Evolutionary conservation across 2,329 filamentous ascomycete species (phyloP).

Genomic region (Laburnicola sp.): DNA sequence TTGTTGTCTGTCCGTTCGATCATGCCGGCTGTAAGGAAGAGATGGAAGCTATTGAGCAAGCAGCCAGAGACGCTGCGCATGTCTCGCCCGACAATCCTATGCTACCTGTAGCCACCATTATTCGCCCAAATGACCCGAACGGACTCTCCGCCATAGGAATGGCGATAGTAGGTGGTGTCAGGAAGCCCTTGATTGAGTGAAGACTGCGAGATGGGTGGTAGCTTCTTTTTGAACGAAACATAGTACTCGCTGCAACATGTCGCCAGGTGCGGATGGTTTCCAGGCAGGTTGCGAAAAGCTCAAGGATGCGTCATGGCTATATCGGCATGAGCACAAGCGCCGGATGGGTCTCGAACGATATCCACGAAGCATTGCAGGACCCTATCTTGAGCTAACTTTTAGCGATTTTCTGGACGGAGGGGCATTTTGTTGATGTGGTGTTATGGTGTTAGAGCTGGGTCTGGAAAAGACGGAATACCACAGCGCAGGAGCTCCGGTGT

Average conservation of each 20-base stretch:
- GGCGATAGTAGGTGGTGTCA: slow-evolving; percentile 63
- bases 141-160: slow-evolving; percentile 64
- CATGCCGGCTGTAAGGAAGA: slow-evolving; percentile 96
- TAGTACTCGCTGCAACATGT: neutral
- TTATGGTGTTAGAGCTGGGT: slow-evolving; percentile 2
- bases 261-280: too few relatives aligned
- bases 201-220: neutral
- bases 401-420: neutral
- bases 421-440: neutral
- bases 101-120: slow-evolving; percentile 82
- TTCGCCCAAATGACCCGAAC: slow-evolving; percentile 73
- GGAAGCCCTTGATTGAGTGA: slow-evolving; percentile 70
- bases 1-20: slow-evolving; percentile 94
- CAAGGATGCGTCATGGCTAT: too few relatives aligned
- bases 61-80: slow-evolving; percentile 86
- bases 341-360: neutral
- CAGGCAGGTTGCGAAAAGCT: too few relatives aligned
- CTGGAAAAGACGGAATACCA: slow-evolving; percentile 6
- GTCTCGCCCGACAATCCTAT: slow-evolving; percentile 90
- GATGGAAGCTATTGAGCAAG: slow-evolving; percentile 97
- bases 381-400: neutral
- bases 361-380: neutral
- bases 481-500: slow-evolving; percentile 14
- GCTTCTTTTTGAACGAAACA: neutral
- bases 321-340: neutral